Base-by-base conservation (phyloP, 257 asterid species). In the Jasminum sambac region DNA sequence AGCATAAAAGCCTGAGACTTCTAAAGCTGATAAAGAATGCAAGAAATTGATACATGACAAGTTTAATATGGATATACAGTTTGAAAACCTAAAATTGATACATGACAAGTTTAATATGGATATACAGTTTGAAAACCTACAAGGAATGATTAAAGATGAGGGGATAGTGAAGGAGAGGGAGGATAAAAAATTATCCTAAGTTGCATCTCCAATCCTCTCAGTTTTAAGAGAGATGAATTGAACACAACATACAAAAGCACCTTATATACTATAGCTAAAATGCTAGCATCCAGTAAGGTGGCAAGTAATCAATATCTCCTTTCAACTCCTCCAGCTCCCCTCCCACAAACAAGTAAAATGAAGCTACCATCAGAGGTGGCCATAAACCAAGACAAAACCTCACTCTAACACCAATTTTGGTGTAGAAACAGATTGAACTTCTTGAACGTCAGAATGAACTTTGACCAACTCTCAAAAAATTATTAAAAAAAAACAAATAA, bases 21-120 rank as follows among this genome's bases (percentile, higher is more conserved):
- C 52, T 48, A 58, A 37, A 76, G 37, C 64, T 36, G 14, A 21
- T 37, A 26, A 57, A 44, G 58, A 37, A 58, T 64, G 74, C 72
- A 43, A 57, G 71, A 72, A 36, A 79, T 25, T 67, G 72, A 41
- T 36, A 57, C 38, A 71, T 50, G 61, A 63, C 55, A 69, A 17
- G 41, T 63, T 34, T 62, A 66, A 25, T 30, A 71, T 67, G 58
- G 36, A 30, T 42, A 61, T 48, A 60, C 12, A 42, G 69, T 58
- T 23, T 23, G 60, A 36, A 62, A 24, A 43, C 46, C 41, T 55
- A 55, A n/a, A n/a, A n/a, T n/a, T n/a, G n/a, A n/a, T n/a, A n/a
- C 38, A 71, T 50, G 61, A 63, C 55, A 69, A 17, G 41, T 63
- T 34, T 62, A 66, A 25, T 30, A 71, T 67, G 58, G 36, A 30